A percentile compares a stretch with the other conserved stretches of the same genome.
Evolutionary conservation across 805 yeast genomes (phyloP).

Genomic region (Isabelozyma pseudorhagii): DNA sequence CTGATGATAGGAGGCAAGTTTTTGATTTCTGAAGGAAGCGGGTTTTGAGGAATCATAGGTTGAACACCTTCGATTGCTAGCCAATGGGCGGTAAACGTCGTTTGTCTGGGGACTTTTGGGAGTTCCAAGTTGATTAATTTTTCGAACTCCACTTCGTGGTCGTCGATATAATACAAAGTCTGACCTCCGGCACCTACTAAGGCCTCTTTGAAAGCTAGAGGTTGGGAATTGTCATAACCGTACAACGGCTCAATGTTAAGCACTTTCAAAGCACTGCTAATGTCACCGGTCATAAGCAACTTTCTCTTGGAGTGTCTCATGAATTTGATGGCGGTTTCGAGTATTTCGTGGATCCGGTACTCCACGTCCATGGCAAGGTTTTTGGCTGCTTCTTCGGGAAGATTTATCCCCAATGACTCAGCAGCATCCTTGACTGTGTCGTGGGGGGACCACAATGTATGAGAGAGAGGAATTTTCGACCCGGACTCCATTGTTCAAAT

Average conservation of each 20-base stretch:
- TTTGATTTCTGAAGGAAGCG: conserved; percentile 74
- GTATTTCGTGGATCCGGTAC: conserved; percentile 89
- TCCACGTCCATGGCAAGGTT: conserved; percentile 99
- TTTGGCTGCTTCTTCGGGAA: conserved; percentile 91
- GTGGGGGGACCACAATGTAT: conserved; percentile 94
- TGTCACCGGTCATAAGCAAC: conserved; percentile 74
- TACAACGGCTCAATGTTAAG: conserved; percentile 92
- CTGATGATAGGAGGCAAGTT: conserved; percentile 72
- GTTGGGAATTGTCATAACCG: conserved; percentile 74
- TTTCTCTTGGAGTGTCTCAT: conserved; percentile 92
- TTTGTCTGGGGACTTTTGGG: conserved; percentile 91
- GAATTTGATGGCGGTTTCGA: conserved; percentile 93
- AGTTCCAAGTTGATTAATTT: conserved; percentile 88
- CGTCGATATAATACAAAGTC: conserved; percentile 88
- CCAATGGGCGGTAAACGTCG: conserved; percentile 96
- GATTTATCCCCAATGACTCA: conserved; percentile 78
- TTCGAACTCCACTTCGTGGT: conserved; percentile 90
- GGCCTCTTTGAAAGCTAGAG: conserved; percentile 81
- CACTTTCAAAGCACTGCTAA: conserved; percentile 75
- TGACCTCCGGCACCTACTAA: conserved; percentile 84
- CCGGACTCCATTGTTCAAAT: conserved; percentile 26
- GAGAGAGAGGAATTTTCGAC: conserved; percentile 62
- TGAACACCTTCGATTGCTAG: conserved; percentile 98
- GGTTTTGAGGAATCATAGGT: conserved; percentile 96
- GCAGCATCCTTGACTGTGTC: conserved; percentile 97